phyloP scores from a whole-genome alignment of 768 basidiomycete genomes.

The Suillus clintonianus region DNA sequence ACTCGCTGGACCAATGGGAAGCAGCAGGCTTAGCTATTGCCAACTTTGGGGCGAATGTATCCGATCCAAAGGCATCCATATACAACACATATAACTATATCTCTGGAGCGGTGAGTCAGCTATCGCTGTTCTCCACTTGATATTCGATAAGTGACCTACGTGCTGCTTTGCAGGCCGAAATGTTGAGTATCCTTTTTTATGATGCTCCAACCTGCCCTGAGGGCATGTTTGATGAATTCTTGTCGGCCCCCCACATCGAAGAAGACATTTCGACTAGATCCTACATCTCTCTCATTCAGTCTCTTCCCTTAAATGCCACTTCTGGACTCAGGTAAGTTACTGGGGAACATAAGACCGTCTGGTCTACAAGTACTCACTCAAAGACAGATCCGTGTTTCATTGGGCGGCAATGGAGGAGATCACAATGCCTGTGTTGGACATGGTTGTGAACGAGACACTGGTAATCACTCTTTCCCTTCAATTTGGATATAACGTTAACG shows the following conservation, averaged over 20 bases:
- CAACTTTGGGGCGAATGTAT: neutral
- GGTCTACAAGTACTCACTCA: neutral
- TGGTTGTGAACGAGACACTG: neutral
- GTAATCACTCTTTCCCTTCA: neutral
- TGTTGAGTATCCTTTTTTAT: conserved; percentile 52
- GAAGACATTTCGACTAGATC: neutral
- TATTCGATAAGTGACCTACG: conserved; percentile 24
- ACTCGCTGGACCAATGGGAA: conserved; percentile 11
- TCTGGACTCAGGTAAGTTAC: neutral
- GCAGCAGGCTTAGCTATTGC: neutral
- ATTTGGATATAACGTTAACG: neutral
- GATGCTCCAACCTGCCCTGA: conserved; percentile 41
- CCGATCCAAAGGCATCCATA: conserved; percentile 1
- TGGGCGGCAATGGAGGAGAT: neutral
- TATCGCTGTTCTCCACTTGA: neutral
- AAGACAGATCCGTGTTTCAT: neutral
- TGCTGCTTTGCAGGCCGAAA: conserved; percentile 7
- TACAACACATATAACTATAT: conserved; percentile 45
- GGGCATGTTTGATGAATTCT: conserved; percentile 33
- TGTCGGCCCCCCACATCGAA: conserved; percentile 27
- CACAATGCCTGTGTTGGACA: neutral
- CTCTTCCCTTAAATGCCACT: conserved; percentile 1
- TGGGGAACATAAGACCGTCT: neutral
- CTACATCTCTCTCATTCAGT: neutral
- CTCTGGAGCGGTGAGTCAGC: conserved; percentile 26